Percentiles rank a stretch among this genome's conserved stretches.
Evolutionary conservation across 2,329 filamentous ascomycete genomes (phyloP).

Genomic region (Capronia americana): DNA sequence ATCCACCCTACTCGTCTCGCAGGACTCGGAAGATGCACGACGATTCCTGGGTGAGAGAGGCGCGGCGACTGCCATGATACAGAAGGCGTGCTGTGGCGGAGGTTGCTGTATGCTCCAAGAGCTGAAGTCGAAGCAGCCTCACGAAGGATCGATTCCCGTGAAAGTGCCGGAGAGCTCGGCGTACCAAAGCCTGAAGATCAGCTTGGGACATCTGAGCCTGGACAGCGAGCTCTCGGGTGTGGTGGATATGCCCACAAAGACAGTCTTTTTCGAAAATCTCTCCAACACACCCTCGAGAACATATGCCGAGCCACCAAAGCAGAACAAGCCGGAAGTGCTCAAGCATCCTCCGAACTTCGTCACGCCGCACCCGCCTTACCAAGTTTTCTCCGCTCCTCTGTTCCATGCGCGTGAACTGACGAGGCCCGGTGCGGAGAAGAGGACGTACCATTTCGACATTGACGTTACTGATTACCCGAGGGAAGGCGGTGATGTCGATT

Average conservation of each 20-base stretch:
- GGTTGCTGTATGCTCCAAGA: constrained; percentile 68
- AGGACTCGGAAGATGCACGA: constrained; percentile 65
- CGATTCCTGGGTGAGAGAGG: constrained; percentile 63
- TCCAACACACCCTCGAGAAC: constrained; percentile 20
- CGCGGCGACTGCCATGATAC: constrained; percentile 60
- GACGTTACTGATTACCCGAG: constrained; percentile 94
- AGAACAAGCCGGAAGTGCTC: constrained; percentile 25
- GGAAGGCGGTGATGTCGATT: constrained; percentile 80
- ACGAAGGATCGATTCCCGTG: constrained; percentile 55
- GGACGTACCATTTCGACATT: constrained; percentile 96
- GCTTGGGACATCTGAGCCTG: constrained; percentile 74
- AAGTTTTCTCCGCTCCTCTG: constrained; percentile 88
- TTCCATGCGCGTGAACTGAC: constrained; percentile 87
- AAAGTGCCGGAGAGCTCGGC: constrained; percentile 79
- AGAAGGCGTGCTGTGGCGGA: constrained; percentile 69
- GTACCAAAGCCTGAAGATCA: constrained; percentile 78
- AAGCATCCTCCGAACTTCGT: constrained; percentile 84
- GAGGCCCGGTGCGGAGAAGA: constrained; percentile 86
- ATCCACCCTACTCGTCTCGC: constrained; percentile 60
- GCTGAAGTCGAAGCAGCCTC: constrained; percentile 55
- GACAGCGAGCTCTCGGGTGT: constrained; percentile 74
- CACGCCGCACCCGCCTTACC: constrained; percentile 90
- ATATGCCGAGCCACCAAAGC: constrained; percentile 19
- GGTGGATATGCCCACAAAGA: constrained; percentile 75
- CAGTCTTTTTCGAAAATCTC: constrained; percentile 66